Percentiles rank a stretch among this genome's conserved stretches.
phyloP scores from a whole-genome alignment of 768 basidiomycete genomes.

The Russula ochroleuca region DNA sequence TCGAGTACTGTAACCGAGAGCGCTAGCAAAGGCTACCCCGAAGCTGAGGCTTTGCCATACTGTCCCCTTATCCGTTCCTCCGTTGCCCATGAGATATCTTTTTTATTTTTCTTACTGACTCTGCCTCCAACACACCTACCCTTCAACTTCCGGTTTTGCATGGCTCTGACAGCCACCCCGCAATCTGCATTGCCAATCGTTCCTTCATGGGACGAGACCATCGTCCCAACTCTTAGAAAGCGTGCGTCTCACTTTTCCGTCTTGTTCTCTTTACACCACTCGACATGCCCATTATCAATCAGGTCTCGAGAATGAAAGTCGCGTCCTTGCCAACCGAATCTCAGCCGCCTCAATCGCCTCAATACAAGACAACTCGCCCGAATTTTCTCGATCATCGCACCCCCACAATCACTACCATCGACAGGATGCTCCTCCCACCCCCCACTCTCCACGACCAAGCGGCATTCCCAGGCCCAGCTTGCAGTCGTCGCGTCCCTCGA shows the following conservation, averaged over 20 bases:
- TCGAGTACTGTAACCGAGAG: background rate
- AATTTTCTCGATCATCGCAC: conserved; percentile 23
- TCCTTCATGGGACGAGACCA: conserved; percentile 75
- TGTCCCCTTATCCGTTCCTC: background rate
- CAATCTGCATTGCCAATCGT: conserved; percentile 37
- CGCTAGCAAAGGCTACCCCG: background rate
- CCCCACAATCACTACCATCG: conserved; percentile 30
- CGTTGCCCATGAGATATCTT: conserved; percentile 22
- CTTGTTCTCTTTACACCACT: conserved; percentile 22
- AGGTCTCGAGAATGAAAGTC: conserved; percentile 81
- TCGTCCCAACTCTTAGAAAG: conserved; percentile 77
- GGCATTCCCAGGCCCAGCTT: conserved; percentile 48
- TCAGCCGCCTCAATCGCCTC: conserved; percentile 68
- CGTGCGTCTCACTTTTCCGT: conserved; percentile 31
- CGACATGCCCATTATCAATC: conserved; percentile 13
- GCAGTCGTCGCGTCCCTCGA: conserved; percentile 38
- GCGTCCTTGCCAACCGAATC: conserved; percentile 69
- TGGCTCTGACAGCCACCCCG: conserved; percentile 43
- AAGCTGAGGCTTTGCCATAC: background rate
- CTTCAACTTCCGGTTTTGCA: conserved; percentile 26
- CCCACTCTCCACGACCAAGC: conserved; percentile 37
- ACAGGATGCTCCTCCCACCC: conserved; percentile 27
- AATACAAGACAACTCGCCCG: conserved; percentile 40
- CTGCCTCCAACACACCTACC: conserved; percentile 3
- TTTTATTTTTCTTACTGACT: conserved; percentile 4